A percentile compares a stretch with the other conserved stretches of the same genome.
Conservation (phyloP, 2,329 filamentous ascomycete genomes). For the Colletotrichum trifolii region DNA sequence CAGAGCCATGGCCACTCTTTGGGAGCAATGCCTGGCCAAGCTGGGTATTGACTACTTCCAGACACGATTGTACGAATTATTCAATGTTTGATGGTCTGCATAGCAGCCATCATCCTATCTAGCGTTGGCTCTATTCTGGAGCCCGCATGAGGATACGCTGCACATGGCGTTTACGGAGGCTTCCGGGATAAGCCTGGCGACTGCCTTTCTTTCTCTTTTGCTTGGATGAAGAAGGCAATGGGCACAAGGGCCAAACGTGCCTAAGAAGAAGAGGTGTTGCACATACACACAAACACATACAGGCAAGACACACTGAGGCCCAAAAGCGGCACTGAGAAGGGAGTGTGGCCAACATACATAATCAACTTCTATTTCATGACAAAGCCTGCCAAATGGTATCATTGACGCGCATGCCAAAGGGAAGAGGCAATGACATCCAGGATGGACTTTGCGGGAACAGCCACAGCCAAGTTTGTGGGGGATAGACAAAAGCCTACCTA, state of each 20-base stretch:
- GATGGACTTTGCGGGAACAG: background rate
- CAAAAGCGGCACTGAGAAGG: slow-evolving; percentile 2
- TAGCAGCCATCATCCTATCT: slow-evolving; percentile 26
- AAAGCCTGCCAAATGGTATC: background rate
- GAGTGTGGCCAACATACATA: slow-evolving; percentile 23
- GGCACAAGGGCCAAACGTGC: slow-evolving; percentile 2
- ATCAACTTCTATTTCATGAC: slow-evolving; percentile 20
- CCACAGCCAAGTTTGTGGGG: slow-evolving; percentile 2
- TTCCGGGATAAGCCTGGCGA: slow-evolving; percentile 10
- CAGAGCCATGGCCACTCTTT: slow-evolving; percentile 60
- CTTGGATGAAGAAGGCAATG: slow-evolving; percentile 14
- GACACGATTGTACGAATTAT: slow-evolving; percentile 31
- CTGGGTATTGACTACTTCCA: slow-evolving; percentile 57
- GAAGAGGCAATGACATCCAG: background rate
- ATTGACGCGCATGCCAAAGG: slow-evolving; percentile 1
- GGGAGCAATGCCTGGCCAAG: slow-evolving; percentile 66
- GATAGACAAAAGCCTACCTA: slow-evolving; percentile 27
- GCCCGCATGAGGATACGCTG: background rate
- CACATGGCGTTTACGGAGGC: slow-evolving; percentile 27
- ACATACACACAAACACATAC: background rate
- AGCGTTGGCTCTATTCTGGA: slow-evolving; percentile 18
- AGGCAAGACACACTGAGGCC: background rate
- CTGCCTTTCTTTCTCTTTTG: slow-evolving; percentile 4
- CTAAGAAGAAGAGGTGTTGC: background rate
- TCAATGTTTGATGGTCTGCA: slow-evolving; percentile 30